Evolutionary conservation across 306 rosid species (phyloP), one percentile per base, ranked within the genome.

Genomic region (Neltuma alba): DNA sequence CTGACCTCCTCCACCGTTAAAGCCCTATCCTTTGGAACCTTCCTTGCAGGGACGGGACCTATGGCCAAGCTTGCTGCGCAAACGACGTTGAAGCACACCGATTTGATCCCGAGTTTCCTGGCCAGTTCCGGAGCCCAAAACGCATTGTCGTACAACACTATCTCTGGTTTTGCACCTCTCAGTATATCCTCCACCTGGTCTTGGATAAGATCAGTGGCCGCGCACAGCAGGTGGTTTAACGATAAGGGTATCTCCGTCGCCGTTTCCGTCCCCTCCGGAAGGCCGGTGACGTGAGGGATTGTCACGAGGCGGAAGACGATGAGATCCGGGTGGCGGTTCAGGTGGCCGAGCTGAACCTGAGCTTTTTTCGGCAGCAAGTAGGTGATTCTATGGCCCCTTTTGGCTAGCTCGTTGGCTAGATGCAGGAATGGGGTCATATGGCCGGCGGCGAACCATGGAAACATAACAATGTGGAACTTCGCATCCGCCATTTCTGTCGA

Each of bases 401-500:
- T 61, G 33, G 91, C 92, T 5, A 90, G 76, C 72, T 90, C 82
- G 76, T 88, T 90, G 3, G 89, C 34, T 10, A 90, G 85, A 52
- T 90, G 87, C 40, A 87, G 72, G 30, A 34, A 85, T 1, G 94
- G 89, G 6, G 87, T 90, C 78, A 90, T 85, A 64, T 90, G 94
- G 9, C 92, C 91, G 0, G 62, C 79, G 23, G 92, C 92, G 11
- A 86, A 68, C 92, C 94, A 90, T 78, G 92, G 91, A 28, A 85
- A 52, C 91, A 89, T 87, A 3, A 77, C 72, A 9, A 84, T 38
- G 70, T 88, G 88, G 23, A 80, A 75, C 30, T 78, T 70, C 9
- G 54, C 16, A 27, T 70, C 36, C 0, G 70, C 72, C 84, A 81
- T 81, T n/a, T 27, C 28, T 42, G 12, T 38, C 11, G 52, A n/a